These are phyloP conservation scores for Saccharomycopsis crataegensis DNA, from an alignment of 1,139 yeast species.

Conservation along the genomic window DNA sequence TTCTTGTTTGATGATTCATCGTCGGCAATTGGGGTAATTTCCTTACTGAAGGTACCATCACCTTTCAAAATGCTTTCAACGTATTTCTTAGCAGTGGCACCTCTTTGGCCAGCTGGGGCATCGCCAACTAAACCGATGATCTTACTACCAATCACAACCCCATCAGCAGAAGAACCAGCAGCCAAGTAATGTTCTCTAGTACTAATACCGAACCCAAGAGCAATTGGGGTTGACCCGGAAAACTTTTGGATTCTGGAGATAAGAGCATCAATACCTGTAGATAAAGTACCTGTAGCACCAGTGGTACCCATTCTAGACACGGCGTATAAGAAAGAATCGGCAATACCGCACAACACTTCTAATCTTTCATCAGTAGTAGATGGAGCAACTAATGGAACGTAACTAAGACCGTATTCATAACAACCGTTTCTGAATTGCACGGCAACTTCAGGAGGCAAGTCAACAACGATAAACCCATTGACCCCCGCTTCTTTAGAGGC, in stretches of 20 bases:
- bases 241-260: constrained; percentile 68
- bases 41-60: constrained; percentile 31
- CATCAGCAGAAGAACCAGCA: constrained; percentile 79
- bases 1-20: constrained; percentile 22
- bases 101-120: constrained; percentile 50
- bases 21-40: constrained; percentile 23
- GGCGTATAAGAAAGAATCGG: constrained; percentile 92
- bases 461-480: constrained; percentile 90
- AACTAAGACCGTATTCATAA: constrained; percentile 61
- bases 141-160: constrained; percentile 93
- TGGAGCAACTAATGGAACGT: constrained; percentile 93
- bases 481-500: constrained; percentile 87
- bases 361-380: constrained; percentile 89
- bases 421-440: constrained; percentile 73
- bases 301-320: constrained; percentile 98
- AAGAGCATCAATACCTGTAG: constrained; percentile 57
- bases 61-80: constrained; percentile 66
- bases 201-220: constrained; percentile 96
- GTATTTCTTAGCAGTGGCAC: constrained; percentile 57
- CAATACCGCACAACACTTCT: constrained; percentile 67
- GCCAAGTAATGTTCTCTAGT: constrained; percentile 82
- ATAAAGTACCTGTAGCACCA: constrained; percentile 69
- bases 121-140: constrained; percentile 64
- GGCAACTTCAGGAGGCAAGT: constrained; percentile 97
- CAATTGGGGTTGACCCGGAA: constrained; percentile 75